These are phyloP conservation scores for Phytophthora crassamura DNA, from an alignment of 352 stramenopile species.

Conservation along the genomic window DNA sequence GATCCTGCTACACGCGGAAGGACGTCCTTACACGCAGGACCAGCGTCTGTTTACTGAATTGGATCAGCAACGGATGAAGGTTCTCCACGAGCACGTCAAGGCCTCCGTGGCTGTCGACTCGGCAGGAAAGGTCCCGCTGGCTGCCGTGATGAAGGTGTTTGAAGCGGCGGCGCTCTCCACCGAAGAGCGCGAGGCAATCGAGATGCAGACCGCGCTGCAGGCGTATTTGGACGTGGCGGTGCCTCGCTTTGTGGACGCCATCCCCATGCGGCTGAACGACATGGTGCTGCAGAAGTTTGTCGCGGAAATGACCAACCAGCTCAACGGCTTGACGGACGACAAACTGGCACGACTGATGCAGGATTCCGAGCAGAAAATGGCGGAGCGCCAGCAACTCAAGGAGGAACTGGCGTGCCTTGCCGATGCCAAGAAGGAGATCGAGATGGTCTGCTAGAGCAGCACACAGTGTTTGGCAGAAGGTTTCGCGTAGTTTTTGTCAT, in stretches of 20 bases:
- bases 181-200: conserved; percentile 37
- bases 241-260: conserved; percentile 40
- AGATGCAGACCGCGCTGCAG: conserved; percentile 45
- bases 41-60: conserved; percentile 36
- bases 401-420: conserved; percentile 38
- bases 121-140: conserved; percentile 15
- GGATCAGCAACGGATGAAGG: conserved; percentile 20
- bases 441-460: conserved; percentile 32
- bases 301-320: conserved; percentile 29
- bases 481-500: background rate
- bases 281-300: conserved; percentile 42
- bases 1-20: conserved; percentile 33
- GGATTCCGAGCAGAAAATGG: conserved; percentile 38
- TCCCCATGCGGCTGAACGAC: conserved; percentile 48
- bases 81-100: conserved; percentile 27
- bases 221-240: conserved; percentile 45
- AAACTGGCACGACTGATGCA: conserved; percentile 42
- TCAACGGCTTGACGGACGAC: conserved; percentile 45
- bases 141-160: conserved; percentile 24
- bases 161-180: conserved; percentile 9
- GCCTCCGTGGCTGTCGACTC: conserved; percentile 2
- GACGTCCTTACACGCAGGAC: conserved; percentile 51
- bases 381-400: conserved; percentile 31
- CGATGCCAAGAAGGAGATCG: conserved; percentile 43
- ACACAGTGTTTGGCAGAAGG: background rate